Base-by-base conservation (phyloP, 2,329 filamentous ascomycete genomes). In the Remersonia thermophila region DNA sequence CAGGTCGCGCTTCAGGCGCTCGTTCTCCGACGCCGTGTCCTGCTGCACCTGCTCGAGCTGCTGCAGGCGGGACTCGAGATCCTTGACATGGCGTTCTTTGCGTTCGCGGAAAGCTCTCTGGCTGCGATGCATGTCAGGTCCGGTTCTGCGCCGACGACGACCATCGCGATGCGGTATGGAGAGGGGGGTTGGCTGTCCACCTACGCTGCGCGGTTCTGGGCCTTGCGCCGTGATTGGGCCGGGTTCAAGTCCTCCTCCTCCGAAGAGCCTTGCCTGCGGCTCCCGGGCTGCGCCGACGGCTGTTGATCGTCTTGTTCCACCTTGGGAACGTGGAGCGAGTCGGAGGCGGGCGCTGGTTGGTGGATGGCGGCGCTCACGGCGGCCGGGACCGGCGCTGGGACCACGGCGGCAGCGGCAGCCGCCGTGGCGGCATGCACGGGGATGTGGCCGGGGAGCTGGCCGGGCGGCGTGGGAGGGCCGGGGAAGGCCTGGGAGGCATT, bases 71-170 rank as follows among this genome's bases (percentile, higher is more conserved):
- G 77, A 73, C 60, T 96, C 87, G 16, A 96, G 77, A 42, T 96
- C 86, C 56, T 87, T 87, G 44, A 96, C 86, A 53, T 59, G 87
- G 39, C 79, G 80, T 57, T 96, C 89, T 59, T 96, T 96, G 48
- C 89, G 80, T 60, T 96, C 89, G 42, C 89, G 84, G 58, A 96
- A 96, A 23, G 91, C 89, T 50, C 89, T 80, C 69, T 96, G 91
- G 32, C 89, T 95, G n/a, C n/a, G n/a, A 30, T 7, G 30, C 5
- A 25, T 8, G 15, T 9, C 20, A 9, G 9, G 20, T 23, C 9
- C 20, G 9, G 20, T 9, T 23, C 20, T 23, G 20, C 20, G 20
- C n/a, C n/a, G n/a, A n/a, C n/a, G n/a, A n/a, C n/a, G n/a, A n/a
- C n/a, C n/a, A n/a, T n/a, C n/a, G n/a, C n/a, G n/a, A n/a, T n/a